Evolutionary conservation across 2,329 filamentous ascomycete species (phyloP), one percentile per base, ranked within the genome.

Genomic region (Colletotrichum sidae): DNA sequence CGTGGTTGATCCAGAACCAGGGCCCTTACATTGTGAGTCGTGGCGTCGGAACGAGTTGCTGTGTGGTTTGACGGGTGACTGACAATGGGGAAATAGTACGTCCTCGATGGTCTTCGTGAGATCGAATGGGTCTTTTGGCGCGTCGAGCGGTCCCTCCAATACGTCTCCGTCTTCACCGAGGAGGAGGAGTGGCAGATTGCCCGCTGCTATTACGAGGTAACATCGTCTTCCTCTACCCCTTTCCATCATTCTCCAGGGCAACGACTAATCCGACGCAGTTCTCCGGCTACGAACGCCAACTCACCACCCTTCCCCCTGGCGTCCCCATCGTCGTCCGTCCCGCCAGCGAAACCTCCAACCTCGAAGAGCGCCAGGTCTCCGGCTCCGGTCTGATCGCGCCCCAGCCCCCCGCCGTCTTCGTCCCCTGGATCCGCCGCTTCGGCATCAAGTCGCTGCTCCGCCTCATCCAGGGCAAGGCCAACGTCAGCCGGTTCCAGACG

Each of bases 1-100:
- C 66, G 12, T 68, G 66, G 66, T 47, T 68, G 7, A 35, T 67
- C 5, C 35, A 62, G 10, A 66, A 67, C 49, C 53, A 61, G 56
- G 62, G 66, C 3, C 66, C 66, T 17, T 68, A 67, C 46, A 46
- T 47, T 10, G 64, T 67, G 25, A 39, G 54, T 42, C 8, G 4
- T 6, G 5, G 10, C 11, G 7, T 25, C 25, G 4, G 25, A 25
- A 25, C 4, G 25, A 25, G 25, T 11, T 34, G n/a, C 39, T n/a
- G 6, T 42, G 8, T 38, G 38, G 8, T 37, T 15, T 8, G 17
- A 38, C 0, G 5, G 2, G 38, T 25, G 25, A 25, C 47, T 59
- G 13, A 59, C 38, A 8, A 15, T 45, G 17, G 4, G 38, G 10
- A 1, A 33, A 42, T 0, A 68, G 62, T 37, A 67, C 33, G 62